Conservation (phyloP, 352 stramenopile species). For the Sclerospora graminicola region DNA sequence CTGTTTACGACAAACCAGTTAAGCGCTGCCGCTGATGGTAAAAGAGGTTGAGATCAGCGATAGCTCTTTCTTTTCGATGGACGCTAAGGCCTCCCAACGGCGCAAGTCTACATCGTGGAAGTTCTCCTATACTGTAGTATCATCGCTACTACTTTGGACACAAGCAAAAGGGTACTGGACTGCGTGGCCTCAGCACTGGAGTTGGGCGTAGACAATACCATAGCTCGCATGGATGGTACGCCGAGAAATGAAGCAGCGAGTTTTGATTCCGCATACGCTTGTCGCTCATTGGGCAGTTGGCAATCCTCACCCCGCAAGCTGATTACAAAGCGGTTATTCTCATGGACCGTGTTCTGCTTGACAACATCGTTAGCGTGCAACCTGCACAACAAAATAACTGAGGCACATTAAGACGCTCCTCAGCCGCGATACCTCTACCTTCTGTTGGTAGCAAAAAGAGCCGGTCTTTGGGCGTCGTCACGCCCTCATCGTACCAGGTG, state of each 20-base stretch:
- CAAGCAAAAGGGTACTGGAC: slow-evolving; percentile 16
- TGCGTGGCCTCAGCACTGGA: slow-evolving; percentile 6
- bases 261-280: neutral
- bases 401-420: slow-evolving; percentile 22
- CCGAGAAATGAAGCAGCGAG: neutral
- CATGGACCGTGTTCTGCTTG: slow-evolving; percentile 60
- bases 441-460: slow-evolving; percentile 58
- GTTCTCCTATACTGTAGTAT: slow-evolving; percentile 6
- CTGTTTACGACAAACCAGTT: too few relatives aligned
- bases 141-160: slow-evolving; percentile 5
- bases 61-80: slow-evolving; percentile 46
- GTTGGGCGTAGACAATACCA: slow-evolving; percentile 14
- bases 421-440: slow-evolving; percentile 41
- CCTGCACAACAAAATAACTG: neutral
- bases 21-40: too few relatives aligned
- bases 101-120: slow-evolving; percentile 15
- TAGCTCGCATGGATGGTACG: slow-evolving; percentile 6
- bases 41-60: too few relatives aligned
- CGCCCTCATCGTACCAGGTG: slow-evolving; percentile 33
- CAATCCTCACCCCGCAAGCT: slow-evolving; percentile 65
- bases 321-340: slow-evolving; percentile 70
- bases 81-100: slow-evolving; percentile 21
- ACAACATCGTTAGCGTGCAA: slow-evolving; percentile 4
- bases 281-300: slow-evolving; percentile 24
- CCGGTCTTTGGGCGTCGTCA: slow-evolving; percentile 31